Base-by-base conservation (phyloP, 2,329 filamentous ascomycete genomes). In the Juglanconis sp. region DNA sequence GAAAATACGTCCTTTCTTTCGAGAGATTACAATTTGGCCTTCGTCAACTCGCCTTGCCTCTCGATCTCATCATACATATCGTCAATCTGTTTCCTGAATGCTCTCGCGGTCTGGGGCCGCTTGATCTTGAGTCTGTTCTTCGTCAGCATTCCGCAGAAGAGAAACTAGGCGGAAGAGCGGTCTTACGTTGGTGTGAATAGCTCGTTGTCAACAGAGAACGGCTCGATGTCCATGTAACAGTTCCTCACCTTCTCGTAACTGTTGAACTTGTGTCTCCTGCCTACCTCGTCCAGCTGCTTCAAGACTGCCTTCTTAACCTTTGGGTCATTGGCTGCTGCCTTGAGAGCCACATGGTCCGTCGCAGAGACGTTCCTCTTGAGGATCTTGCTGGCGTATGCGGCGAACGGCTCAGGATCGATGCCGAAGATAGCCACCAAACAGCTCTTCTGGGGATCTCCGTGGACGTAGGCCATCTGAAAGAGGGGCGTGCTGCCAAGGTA, bases 171-270 rank as follows among this genome's bases (percentile, higher is more conserved):
- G 4, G 10, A 17, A 34, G 31, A 3, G 10, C 31, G 46, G 69
- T 85, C 89, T 86, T 84, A 94, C 90, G 91, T 96, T 30, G 91
- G 91, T 24, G 91, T 95, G 71, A 93, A 77, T 53, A 97, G 81
- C 75, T 96, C 90, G 71, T 99, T 99, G 54, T 96, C 93, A 65
- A 98, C 87, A 1, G 87, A 91, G 69, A 99, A 98, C 1, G 95
- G 95, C 62, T 99, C 95, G 13, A 97, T 68, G 68, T 89, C 87
- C 66, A 99, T 76, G 64, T 88, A 76, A 59, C 89, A 82, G 67
- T 88, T 90, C 72, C 83, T 85, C 51, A 98, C 88, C 65, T 86
- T 86, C 81, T 99, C 95, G 68, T 90, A 98, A 66, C 87, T 91
- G 72, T 96, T 95, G 74, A 99, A 93, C 78, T 95, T 96, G 74